Percentiles rank a stretch among this genome's conserved stretches.
These are phyloP conservation scores for Mycena amicta DNA, from an alignment of 768 basidiomycete species.

Conservation along the genomic window DNA sequence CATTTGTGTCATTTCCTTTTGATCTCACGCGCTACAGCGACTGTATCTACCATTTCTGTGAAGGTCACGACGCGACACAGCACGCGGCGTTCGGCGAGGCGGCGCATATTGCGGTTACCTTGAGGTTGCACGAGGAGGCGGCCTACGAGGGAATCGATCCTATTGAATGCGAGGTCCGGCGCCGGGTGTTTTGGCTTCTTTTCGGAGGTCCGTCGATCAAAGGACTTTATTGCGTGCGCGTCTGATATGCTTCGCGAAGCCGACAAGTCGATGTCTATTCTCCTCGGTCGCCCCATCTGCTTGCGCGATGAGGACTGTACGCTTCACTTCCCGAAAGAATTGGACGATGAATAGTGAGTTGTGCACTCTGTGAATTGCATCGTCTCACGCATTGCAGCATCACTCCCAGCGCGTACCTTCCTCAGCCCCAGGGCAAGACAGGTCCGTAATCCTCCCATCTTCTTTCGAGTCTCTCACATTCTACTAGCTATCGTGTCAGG, in stretches of 20 bases:
- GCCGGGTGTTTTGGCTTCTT: constrained; percentile 86
- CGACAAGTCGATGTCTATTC: constrained; percentile 88
- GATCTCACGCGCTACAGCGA: constrained; percentile 49
- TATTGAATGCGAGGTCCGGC: constrained; percentile 85
- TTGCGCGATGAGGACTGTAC: constrained; percentile 91
- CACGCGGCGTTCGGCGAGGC: constrained; percentile 89
- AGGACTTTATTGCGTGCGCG: constrained; percentile 7
- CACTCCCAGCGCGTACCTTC: constrained; percentile 79
- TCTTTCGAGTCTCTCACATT: not conserved
- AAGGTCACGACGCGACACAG: constrained; percentile 84
- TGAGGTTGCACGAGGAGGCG: constrained; percentile 85
- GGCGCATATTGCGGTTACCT: constrained; percentile 77
- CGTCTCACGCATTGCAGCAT: constrained; percentile 52
- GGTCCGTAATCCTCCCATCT: constrained; percentile 1
- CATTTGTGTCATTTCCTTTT: constrained; percentile 1
- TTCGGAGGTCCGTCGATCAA: constrained; percentile 68
- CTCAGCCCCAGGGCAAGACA: constrained; percentile 86
- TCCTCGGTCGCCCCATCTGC: constrained; percentile 82
- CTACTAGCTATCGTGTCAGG: constrained; percentile 71
- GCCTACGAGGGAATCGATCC: constrained; percentile 83
- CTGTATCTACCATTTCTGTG: constrained; percentile 86
- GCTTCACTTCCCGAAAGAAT: constrained; percentile 82
- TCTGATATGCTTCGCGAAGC: constrained; percentile 44
- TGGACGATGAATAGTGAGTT: constrained; percentile 88
- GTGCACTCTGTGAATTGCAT: constrained; percentile 30